Base-by-base conservation (phyloP, 176 grass and related monocot species). In the Lolium perenne region DNA sequence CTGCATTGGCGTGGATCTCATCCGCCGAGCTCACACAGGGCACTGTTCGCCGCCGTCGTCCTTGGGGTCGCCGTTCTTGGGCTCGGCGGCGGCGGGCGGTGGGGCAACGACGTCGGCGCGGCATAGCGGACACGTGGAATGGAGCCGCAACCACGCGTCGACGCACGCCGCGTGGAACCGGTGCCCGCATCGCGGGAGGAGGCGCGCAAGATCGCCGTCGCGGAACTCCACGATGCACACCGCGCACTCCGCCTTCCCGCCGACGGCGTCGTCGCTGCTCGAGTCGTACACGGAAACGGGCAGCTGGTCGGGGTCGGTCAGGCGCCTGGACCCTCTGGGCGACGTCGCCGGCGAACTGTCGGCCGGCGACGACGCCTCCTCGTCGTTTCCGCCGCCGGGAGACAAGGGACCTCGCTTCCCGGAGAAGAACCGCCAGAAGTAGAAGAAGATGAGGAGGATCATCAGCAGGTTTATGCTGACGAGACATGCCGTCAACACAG, bases 41-140 rank as follows among this genome's bases (percentile, higher is more conserved):
- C 76, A 84, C 1, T 56, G 82, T 7, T 56, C 54, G 7, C n/a
- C 54, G 58, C n/a, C 51, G 40, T 56, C 78, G 50, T 53, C 72
- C 6, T 88, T 84, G n/a, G 8, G 3, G 62, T 62, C 71, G 20
- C 15, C 38, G 41, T 55, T 70, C 53, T 26, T 71, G 43, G 63
- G 8, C 51, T 62, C 54, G 41, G 51, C 61, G 5, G 59, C 17
- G 0, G 54, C 40, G 2, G 54, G 57, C 4, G 16, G 6, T 3
- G 80, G 76, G 2, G 69, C 50, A 13, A 83, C 80, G 17, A 95
- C 83, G 48, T 10, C 5, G 26, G 91, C 79, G 38, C 91, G 91
- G 86, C 94, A 95, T 32, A 95, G 89, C 22, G 91, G 94, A 84
- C 94, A 95, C 21, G 82, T 93, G 22, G 88, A 56, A 49, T 95